phyloP scores from a whole-genome alignment of 148 eudicot genomes.

The Linanthus parryae region DNA sequence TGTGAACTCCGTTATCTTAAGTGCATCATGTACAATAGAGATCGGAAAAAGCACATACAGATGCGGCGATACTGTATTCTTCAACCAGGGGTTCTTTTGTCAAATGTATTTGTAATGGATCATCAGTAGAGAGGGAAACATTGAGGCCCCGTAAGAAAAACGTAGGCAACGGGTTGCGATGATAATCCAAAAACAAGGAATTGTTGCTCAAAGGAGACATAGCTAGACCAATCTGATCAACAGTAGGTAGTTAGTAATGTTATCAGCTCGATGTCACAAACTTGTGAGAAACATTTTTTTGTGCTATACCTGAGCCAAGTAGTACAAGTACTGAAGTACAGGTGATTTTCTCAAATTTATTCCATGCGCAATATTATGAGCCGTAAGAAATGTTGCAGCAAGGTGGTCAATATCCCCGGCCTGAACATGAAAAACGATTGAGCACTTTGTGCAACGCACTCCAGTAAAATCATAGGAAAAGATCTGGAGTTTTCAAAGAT shows the following conservation, averaged over 20 bases:
- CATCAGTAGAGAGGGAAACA: conserved; percentile 98
- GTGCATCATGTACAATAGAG: not conserved
- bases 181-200: conserved; percentile 92
- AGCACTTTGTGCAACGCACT: conserved; percentile 2
- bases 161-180: conserved; percentile 95
- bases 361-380: conserved; percentile 94
- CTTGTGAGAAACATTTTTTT: not conserved
- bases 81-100: conserved; percentile 98
- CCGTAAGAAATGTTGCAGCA: conserved; percentile 88
- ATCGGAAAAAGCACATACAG: conserved; percentile 39
- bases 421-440: conserved; percentile 33
- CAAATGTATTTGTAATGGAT: conserved; percentile 93
- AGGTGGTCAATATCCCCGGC: conserved; percentile 98
- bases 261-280: conserved; percentile 1
- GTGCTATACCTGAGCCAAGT: conserved; percentile 75
- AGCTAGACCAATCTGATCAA: conserved; percentile 86
- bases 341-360: conserved; percentile 97
- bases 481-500: conserved; percentile 3
- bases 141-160: conserved; percentile 93
- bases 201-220: conserved; percentile 99
- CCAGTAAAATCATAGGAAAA: not conserved
- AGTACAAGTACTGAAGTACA: conserved; percentile 93
- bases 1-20: not conserved
- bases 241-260: conserved; percentile 6
- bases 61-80: conserved; percentile 99